Percentiles rank a stretch among this genome's conserved stretches.
Evolutionary conservation across 2,329 filamentous ascomycete genomes (phyloP).

Genomic region (Diplocarpon mali): DNA sequence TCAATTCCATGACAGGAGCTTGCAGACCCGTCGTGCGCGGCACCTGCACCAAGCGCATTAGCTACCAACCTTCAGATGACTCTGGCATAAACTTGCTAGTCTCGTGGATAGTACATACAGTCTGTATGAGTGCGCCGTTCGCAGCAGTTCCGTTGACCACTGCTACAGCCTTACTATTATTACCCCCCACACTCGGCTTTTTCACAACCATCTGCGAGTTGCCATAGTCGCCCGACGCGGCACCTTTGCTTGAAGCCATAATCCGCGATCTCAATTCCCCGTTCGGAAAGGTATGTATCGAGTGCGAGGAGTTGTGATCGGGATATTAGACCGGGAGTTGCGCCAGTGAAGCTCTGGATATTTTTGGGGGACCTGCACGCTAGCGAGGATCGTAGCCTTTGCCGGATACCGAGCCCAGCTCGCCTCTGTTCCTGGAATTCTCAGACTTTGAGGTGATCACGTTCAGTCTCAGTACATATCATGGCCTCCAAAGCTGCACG

Average conservation of each 20-base stretch:
- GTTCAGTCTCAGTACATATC: not conserved
- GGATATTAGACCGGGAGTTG: not conserved
- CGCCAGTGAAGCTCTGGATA: not conserved
- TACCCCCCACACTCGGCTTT: conserved; percentile 58
- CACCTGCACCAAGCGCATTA: conserved; percentile 39
- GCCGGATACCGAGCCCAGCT: not conserved
- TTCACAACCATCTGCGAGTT: conserved; percentile 78
- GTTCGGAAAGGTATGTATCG: no score
- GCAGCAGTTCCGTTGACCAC: conserved; percentile 43
- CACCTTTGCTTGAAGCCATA: conserved; percentile 89
- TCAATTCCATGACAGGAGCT: conserved; percentile 88
- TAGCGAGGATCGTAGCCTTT: no score
- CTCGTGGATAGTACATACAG: conserved; percentile 38
- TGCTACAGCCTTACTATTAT: conserved; percentile 40
- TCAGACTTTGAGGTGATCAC: not conserved
- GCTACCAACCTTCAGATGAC: conserved; percentile 14
- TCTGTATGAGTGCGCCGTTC: conserved; percentile 54
- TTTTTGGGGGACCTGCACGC: not conserved
- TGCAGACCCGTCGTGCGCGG: conserved; percentile 73
- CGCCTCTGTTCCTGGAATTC: not conserved
- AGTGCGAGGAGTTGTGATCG: no score
- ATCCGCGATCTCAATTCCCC: conserved; percentile 1
- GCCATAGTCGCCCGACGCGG: conserved; percentile 73
- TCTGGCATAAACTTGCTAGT: not conserved
- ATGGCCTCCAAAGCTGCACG: conserved; percentile 53